Evolutionary conservation across 2,329 filamentous ascomycete genomes (phyloP), one percentile per base, ranked within the genome.

Genomic region (Tolypocladium ophioglossoides): DNA sequence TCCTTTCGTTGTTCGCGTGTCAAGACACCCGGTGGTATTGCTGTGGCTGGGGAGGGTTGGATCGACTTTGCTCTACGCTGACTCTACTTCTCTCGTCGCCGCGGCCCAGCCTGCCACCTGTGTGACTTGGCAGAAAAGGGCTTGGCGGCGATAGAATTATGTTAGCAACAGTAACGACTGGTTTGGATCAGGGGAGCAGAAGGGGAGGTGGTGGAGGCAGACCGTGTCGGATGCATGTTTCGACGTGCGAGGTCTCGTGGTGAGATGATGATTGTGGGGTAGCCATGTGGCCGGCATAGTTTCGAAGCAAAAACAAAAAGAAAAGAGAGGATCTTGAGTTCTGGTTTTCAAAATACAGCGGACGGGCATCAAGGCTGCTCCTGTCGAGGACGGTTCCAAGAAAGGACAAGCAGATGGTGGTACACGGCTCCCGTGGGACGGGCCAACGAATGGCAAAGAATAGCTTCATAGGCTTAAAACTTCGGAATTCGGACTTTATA

Each of bases 1-100:
- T 70, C 62, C 66, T 69, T 63, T 58, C 55, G 52, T 55, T 59
- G 51, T 66, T 64, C 59, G 57, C 62, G 60, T 66, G 64, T 63
- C 57, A 58, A 60, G 60, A 64, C 57, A 59, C 56, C 59, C 59
- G 61, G 58, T 59, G 55, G 61, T 58, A 52, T 56, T 59, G 61
- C 59, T 58, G 58, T 63, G 60, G 57, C 57, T 57, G 57, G 60
- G 56, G 56, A 62, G 54, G 59, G 56, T 57, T 57, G 55, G 58
- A 61, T 59, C 55, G 56, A 60, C 54, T 52, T 39, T 55, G 41
- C 55, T 54, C 40, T 51, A 41, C 58, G 60, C 61, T 53, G 54
- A 51, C 51, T 47, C 34, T 52, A 35, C 51, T 52, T 51, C 47
- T 56, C 47, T 51, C 52, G 47, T 54, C 52, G 54, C 52, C 55